These are phyloP conservation scores for Teratosphaeriaceae sp. DNA, from an alignment of 2,329 filamentous ascomycete genomes.

Conservation along the genomic window DNA sequence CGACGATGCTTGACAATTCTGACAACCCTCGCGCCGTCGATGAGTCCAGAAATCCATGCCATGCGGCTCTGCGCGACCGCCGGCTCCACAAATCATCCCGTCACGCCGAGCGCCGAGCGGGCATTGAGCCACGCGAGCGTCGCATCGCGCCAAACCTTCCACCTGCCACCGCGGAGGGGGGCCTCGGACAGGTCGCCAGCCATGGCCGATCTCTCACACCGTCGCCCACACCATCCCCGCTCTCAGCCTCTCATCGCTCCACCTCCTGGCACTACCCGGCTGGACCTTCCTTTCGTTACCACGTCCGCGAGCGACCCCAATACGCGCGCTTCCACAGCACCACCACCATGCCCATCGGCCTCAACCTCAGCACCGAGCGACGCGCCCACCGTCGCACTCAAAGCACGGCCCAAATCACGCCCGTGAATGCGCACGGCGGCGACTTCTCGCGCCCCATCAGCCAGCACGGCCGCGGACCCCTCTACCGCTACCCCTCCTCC, in stretches of 20 bases:
- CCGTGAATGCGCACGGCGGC: slow-evolving; percentile 5
- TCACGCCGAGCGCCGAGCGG: too few relatives aligned
- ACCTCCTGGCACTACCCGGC: slow-evolving; percentile 22
- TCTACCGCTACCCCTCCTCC: slow-evolving; percentile 1
- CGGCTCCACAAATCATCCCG: not conserved
- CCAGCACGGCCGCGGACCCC: not conserved
- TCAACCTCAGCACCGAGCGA: slow-evolving; percentile 22
- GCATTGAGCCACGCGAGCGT: too few relatives aligned
- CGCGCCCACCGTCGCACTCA: slow-evolving; percentile 24
- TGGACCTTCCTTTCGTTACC: slow-evolving; percentile 27
- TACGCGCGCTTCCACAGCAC: slow-evolving; percentile 17
- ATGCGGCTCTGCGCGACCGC: slow-evolving; percentile 3
- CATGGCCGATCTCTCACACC: slow-evolving; percentile 8
- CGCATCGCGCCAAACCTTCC: not conserved
- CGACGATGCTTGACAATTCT: too few relatives aligned
- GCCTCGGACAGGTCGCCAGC: not conserved
- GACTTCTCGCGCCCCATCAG: not conserved
- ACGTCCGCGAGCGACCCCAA: slow-evolving; percentile 15
- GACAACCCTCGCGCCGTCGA: too few relatives aligned
- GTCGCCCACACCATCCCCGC: slow-evolving; percentile 1
- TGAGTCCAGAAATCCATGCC: too few relatives aligned
- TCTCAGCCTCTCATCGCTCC: slow-evolving; percentile 6
- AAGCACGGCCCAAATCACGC: slow-evolving; percentile 9
- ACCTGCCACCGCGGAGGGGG: slow-evolving; percentile 4
- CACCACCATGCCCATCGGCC: slow-evolving; percentile 17